phyloP scores from a whole-genome alignment of 257 asterid genomes.

The Fraxinus americana region DNA sequence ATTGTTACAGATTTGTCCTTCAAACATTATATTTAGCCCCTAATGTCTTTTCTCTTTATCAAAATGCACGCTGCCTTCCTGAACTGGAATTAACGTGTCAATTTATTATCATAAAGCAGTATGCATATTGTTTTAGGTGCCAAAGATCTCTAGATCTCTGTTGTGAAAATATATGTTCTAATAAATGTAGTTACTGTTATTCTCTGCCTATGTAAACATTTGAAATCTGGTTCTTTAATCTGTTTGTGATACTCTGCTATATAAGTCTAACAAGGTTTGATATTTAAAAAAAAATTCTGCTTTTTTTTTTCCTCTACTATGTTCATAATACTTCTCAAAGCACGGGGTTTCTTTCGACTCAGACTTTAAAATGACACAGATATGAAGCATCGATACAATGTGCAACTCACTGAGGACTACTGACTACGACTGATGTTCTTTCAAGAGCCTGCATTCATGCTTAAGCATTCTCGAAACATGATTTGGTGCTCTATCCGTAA shows the following conservation, averaged over 20 bases:
- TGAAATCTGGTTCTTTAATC: neutral
- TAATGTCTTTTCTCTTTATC: no score
- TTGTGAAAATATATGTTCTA: neutral
- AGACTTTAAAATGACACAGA: conserved; percentile 46
- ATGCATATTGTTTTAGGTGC: neutral
- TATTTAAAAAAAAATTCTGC: no score
- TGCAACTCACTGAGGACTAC: conserved; percentile 73
- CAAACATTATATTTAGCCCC: no score
- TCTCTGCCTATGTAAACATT: no score
- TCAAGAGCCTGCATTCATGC: neutral
- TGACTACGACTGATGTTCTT: conserved; percentile 47
- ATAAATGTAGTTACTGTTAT: no score
- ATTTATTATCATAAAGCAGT: neutral
- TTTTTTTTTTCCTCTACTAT: neutral
- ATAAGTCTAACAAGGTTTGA: neutral
- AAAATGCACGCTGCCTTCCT: neutral
- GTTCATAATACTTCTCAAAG: conserved; percentile 10
- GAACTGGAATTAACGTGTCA: no score
- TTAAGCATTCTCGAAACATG: conserved; percentile 16
- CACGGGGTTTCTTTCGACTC: neutral
- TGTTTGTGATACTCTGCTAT: neutral
- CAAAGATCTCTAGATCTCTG: neutral
- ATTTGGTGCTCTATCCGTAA: conserved; percentile 8
- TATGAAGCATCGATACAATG: conserved; percentile 57
- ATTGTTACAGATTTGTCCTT: no score